phyloP scores from a whole-genome alignment of 73 alveolate genomes.

The Symbiodinium pilosum region DNA sequence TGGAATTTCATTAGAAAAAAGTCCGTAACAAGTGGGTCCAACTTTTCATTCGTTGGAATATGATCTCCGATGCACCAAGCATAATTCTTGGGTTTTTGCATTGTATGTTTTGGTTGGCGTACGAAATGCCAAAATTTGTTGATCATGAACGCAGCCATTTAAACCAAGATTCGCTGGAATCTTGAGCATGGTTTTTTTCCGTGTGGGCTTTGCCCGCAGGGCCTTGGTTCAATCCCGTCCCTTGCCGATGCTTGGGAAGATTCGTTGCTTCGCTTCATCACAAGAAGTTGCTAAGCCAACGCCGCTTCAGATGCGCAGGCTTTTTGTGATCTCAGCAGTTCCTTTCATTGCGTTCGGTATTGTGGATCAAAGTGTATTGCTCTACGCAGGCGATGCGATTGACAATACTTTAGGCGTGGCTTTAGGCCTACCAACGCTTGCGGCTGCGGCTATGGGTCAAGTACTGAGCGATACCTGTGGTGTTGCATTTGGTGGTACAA shows the following conservation, averaged over 20 bases:
- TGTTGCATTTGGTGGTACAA: slow-evolving; percentile 85
- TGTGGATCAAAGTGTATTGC: slow-evolving; percentile 62
- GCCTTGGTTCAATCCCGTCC: background rate
- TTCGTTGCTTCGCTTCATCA: background rate
- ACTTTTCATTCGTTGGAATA: no score
- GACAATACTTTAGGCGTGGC: slow-evolving; percentile 66
- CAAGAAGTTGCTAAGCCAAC: slow-evolving; percentile 16
- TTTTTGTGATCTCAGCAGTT: slow-evolving; percentile 63
- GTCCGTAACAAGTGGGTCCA: no score
- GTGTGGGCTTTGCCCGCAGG: background rate
- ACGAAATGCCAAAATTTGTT: no score
- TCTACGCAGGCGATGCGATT: slow-evolving; percentile 87
- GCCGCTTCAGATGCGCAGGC: slow-evolving; percentile 56
- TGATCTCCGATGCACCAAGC: no score
- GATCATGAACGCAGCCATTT: no score
- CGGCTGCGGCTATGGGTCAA: slow-evolving; percentile 93
- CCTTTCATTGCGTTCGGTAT: slow-evolving; percentile 80
- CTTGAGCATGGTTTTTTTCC: background rate
- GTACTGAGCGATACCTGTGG: slow-evolving; percentile 83
- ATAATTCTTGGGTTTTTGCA: no score
- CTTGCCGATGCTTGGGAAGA: background rate
- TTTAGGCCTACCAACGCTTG: slow-evolving; percentile 59
- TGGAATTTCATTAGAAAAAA: no score
- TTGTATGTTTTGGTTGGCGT: no score
- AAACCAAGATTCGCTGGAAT: no score